A percentile compares a stretch with the other conserved stretches of the same genome.
phyloP scores from a whole-genome alignment of 1,284 basidiomycete species.

The Marasmius oreades region DNA sequence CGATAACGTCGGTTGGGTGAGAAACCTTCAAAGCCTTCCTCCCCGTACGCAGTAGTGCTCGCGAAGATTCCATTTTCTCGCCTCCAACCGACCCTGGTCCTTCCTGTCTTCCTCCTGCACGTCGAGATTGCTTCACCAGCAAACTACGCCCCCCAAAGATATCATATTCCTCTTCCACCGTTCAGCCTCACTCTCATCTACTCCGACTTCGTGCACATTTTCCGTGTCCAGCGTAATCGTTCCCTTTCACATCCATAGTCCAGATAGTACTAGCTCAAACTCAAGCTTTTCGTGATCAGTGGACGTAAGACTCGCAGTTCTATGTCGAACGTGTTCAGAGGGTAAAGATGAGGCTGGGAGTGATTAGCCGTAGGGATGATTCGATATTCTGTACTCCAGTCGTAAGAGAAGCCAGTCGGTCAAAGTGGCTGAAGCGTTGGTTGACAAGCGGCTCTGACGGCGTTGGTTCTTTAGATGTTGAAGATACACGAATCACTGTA shows the following conservation, averaged over 20 bases:
- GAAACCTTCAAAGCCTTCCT: too few relatives aligned
- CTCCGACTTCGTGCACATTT: not conserved
- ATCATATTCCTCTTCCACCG: conserved; percentile 2
- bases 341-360: not conserved
- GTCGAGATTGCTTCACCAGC: not conserved
- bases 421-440: not conserved
- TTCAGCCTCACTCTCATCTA: not conserved
- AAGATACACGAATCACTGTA: conserved; percentile 54
- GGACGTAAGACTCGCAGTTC: not conserved
- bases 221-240: not conserved
- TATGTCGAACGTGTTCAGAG: not conserved
- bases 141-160: not conserved
- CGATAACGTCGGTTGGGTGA: too few relatives aligned
- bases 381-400: too few relatives aligned
- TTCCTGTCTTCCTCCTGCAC: too few relatives aligned
- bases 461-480: not conserved
- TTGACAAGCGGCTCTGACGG: too few relatives aligned
- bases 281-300: not conserved
- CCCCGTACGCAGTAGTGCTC: too few relatives aligned
- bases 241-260: not conserved
- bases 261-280: conserved; percentile 1
- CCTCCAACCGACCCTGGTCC: too few relatives aligned
- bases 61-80: too few relatives aligned
- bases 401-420: too few relatives aligned
- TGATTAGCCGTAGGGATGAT: not conserved